A percentile compares a stretch with the other conserved stretches of the same genome.
Conservation (phyloP, 306 rosid genomes). For the Quercus bicolor region DNA sequence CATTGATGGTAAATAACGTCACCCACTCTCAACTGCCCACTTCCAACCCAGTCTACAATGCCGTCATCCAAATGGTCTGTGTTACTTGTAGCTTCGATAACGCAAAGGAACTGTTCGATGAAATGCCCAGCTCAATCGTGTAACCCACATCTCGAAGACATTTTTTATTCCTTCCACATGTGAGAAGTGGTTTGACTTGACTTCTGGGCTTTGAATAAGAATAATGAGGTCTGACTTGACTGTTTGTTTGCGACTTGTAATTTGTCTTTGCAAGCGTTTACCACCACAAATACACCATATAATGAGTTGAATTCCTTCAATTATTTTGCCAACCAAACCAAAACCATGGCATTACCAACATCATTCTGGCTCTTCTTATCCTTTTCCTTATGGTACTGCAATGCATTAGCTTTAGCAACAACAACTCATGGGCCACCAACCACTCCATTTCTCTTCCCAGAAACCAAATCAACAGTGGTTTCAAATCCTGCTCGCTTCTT, state of each 20-base stretch:
- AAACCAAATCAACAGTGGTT: slow-evolving; percentile 49
- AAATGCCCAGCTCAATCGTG: neutral
- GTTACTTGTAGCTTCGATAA: too few relatives aligned
- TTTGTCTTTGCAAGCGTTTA: too few relatives aligned
- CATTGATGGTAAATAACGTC: too few relatives aligned
- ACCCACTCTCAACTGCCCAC: neutral
- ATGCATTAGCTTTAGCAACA: neutral
- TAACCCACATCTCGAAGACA: neutral
- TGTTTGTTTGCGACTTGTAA: neutral
- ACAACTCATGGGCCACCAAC: slow-evolving; percentile 4
- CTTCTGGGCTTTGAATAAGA: neutral
- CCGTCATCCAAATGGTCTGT: too few relatives aligned
- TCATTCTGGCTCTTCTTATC: neutral
- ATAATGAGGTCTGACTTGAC: neutral
- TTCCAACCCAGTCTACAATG: neutral
- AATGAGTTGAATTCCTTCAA: neutral
- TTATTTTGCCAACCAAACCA: neutral
- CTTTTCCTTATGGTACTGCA: neutral
- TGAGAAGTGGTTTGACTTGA: neutral
- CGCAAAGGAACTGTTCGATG: neutral
- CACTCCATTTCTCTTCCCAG: slow-evolving; percentile 62
- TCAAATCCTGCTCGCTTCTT: slow-evolving; percentile 75
- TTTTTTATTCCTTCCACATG: too few relatives aligned
- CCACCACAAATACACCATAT: too few relatives aligned
- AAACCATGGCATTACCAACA: neutral